phyloP scores from a whole-genome alignment of 2,329 filamentous ascomycete species.

The Penicillium polonicum region DNA sequence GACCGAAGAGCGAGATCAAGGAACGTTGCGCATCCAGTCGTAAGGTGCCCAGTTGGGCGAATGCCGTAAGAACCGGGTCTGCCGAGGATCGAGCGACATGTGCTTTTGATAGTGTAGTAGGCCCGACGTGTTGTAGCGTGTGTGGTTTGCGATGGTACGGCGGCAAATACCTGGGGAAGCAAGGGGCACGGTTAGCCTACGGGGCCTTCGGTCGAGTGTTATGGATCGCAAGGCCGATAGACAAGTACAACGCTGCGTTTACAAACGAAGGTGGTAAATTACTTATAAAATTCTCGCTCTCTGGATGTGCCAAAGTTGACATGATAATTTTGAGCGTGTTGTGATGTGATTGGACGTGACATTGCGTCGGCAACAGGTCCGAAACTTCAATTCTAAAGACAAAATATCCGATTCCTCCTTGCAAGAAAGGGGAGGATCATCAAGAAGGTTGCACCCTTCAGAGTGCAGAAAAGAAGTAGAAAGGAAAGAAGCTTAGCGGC shows the following conservation, averaged over 20 bases:
- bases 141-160: slow-evolving; percentile 1
- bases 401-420: background rate
- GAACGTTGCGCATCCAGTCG: slow-evolving; percentile 22
- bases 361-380: background rate
- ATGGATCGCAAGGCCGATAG: background rate
- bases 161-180: slow-evolving; percentile 7
- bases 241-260: background rate
- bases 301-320: slow-evolving; percentile 5
- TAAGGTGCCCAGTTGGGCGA: slow-evolving; percentile 30
- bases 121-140: slow-evolving; percentile 3
- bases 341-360: background rate
- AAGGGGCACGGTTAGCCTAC: background rate
- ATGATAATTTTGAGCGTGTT: background rate
- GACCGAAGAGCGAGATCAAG: slow-evolving; percentile 32
- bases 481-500: background rate
- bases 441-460: background rate
- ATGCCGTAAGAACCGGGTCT: slow-evolving; percentile 26
- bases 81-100: slow-evolving; percentile 5
- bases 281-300: slow-evolving; percentile 19
- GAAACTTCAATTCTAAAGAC: background rate
- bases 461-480: background rate
- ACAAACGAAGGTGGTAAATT: background rate
- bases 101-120: background rate
- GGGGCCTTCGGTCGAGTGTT: background rate
- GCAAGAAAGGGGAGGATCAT: background rate